phyloP scores from a whole-genome alignment of 1,284 basidiomycete species.

The Sphaerobolus stellatus region DNA sequence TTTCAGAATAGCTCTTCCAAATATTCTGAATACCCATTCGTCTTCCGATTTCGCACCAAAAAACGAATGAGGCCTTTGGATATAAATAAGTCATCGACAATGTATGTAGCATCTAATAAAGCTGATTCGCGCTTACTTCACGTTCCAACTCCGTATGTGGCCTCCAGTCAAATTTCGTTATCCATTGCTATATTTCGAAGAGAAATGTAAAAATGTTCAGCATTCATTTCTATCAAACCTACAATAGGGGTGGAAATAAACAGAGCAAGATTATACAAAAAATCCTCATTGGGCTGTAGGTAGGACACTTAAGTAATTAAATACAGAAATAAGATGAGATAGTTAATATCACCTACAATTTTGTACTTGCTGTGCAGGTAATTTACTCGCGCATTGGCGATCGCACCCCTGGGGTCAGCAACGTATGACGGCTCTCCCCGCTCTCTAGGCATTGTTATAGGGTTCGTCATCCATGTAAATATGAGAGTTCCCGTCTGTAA shows the following conservation, averaged over 20 bases:
- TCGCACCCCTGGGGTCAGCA: conserved; percentile 41
- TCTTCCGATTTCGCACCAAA: conserved; percentile 42
- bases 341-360: conserved; percentile 36
- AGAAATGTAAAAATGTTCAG: not conserved
- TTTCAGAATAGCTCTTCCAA: conserved; percentile 36
- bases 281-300: conserved; percentile 38
- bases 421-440: not conserved
- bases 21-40: conserved; percentile 45
- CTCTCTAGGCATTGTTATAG: not conserved
- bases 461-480: not conserved
- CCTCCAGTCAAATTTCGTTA: conserved; percentile 37
- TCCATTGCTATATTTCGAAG: conserved; percentile 29
- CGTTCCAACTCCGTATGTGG: no score
- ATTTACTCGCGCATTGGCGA: conserved; percentile 47
- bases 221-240: conserved; percentile 5
- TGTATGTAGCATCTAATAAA: no score
- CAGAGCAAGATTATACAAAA: conserved; percentile 31
- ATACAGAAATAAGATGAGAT: conserved; percentile 25
- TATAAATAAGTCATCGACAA: no score
- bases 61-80: conserved; percentile 38
- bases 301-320: conserved; percentile 4
- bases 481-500: not conserved
- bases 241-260: conserved; percentile 36
- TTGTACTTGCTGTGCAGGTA: conserved; percentile 47
- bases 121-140: no score